Conservation (phyloP, 1,284 basidiomycete genomes). For the Austroboletus olivaceoglutinosus region DNA sequence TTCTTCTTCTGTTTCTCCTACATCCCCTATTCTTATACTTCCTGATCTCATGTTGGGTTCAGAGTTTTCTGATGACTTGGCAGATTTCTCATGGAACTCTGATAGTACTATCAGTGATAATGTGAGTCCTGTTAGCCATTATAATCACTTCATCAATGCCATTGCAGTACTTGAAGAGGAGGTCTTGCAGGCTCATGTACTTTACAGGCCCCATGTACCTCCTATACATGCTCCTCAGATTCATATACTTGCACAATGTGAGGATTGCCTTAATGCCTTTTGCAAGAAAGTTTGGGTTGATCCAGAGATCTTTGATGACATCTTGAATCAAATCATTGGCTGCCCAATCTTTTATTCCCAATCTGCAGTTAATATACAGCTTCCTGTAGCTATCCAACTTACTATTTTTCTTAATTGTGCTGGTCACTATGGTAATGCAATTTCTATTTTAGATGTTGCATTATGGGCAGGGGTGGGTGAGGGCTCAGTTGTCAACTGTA, state of each 20-base stretch:
- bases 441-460: conserved; percentile 30
- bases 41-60: too few species aligned
- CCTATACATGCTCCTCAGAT: conserved; percentile 1
- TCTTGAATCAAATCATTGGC: conserved; percentile 4
- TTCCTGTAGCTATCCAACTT: too few species aligned
- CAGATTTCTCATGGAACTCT: too few species aligned
- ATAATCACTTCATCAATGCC: neutral
- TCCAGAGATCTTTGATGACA: conserved; percentile 4
- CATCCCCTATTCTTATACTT: too few species aligned
- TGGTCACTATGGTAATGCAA: conserved; percentile 36
- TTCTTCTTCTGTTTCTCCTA: too few species aligned
- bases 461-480: conserved; percentile 35
- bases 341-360: conserved; percentile 3
- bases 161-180: neutral
- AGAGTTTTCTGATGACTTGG: too few species aligned
- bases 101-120: too few species aligned
- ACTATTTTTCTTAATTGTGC: conserved; percentile 31
- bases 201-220: neutral
- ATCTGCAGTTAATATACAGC: too few species aligned
- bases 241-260: conserved; percentile 1
- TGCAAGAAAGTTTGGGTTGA: conserved; percentile 1
- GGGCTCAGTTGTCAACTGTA: conserved; percentile 29
- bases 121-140: neutral
- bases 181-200: neutral
- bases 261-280: neutral